phyloP scores from a whole-genome alignment of 257 asterid genomes.

The Salvia hispanica region DNA sequence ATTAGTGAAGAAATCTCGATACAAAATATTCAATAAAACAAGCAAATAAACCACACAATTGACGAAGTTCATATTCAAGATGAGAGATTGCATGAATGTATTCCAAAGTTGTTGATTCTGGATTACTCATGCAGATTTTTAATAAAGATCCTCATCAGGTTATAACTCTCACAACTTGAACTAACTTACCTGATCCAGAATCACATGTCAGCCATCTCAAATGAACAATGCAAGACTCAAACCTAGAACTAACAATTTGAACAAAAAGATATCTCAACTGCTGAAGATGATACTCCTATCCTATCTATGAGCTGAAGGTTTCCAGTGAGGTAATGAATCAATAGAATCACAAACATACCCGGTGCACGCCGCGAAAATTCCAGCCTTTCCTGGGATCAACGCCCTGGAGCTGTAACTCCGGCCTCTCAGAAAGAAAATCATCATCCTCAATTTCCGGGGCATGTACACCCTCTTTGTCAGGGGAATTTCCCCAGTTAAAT shows the following conservation, averaged over 20 bases:
- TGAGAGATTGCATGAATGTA: background rate
- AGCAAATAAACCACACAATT: constrained; percentile 13
- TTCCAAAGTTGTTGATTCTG: background rate
- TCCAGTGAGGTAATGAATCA: background rate
- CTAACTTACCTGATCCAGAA: constrained; percentile 9
- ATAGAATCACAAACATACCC: constrained; percentile 45
- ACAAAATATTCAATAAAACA: background rate
- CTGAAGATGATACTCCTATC: background rate
- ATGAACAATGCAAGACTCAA: background rate
- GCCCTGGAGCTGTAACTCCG: constrained; percentile 69
- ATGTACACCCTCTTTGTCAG: too few relatives aligned
- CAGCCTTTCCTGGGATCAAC: constrained; percentile 94
- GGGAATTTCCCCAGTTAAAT: constrained; percentile 28
- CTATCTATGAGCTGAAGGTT: background rate
- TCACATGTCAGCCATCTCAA: background rate
- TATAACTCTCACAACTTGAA: background rate
- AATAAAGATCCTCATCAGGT: constrained; percentile 9
- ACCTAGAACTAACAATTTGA: constrained; percentile 9
- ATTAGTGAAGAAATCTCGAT: background rate
- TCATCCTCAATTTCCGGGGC: constrained; percentile 46
- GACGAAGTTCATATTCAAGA: background rate
- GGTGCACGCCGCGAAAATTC: constrained; percentile 94
- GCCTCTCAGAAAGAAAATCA: constrained; percentile 62
- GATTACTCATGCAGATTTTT: background rate
- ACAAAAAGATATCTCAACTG: background rate